Evolutionary conservation across 768 basidiomycete species (phyloP).

Genomic region (Rhodotorula toruloides): DNA sequence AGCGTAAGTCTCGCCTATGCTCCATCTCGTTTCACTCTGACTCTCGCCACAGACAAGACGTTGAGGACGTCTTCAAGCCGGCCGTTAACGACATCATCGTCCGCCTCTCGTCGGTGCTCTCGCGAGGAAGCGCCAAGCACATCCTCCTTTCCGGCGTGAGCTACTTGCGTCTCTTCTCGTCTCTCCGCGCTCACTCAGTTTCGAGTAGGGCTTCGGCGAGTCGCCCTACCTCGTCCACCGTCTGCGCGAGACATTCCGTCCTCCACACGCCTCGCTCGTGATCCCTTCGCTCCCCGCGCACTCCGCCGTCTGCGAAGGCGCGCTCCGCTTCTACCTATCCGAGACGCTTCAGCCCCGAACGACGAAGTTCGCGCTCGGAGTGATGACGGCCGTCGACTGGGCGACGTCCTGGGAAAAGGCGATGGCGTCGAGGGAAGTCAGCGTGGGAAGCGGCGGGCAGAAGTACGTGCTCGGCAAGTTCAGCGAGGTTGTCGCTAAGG

Average conservation of each 20-base stretch:
- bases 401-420: not conserved
- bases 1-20: too few species aligned
- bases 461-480: constrained; percentile 17
- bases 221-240: constrained; percentile 24
- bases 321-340: constrained; percentile 17
- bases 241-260: not conserved
- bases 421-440: not conserved
- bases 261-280: not conserved
- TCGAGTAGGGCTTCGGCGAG: constrained; percentile 26
- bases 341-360: not conserved
- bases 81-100: constrained; percentile 17
- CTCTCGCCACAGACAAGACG: not conserved
- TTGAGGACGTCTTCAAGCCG: constrained; percentile 11
- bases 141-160: constrained; percentile 25
- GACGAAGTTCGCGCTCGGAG: constrained; percentile 1
- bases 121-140: constrained; percentile 9
- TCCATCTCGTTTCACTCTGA: not conserved
- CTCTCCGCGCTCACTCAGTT: not conserved
- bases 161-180: not conserved
- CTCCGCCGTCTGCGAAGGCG: constrained; percentile 23
- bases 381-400: constrained; percentile 18
- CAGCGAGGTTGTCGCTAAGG: constrained; percentile 4
- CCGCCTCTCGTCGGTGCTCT: constrained; percentile 8
- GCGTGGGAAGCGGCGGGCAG: not conserved
- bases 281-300: constrained; percentile 22